Evolutionary conservation across 306 rosid species (phyloP).

Genomic region (Boehmeria nivea): DNA sequence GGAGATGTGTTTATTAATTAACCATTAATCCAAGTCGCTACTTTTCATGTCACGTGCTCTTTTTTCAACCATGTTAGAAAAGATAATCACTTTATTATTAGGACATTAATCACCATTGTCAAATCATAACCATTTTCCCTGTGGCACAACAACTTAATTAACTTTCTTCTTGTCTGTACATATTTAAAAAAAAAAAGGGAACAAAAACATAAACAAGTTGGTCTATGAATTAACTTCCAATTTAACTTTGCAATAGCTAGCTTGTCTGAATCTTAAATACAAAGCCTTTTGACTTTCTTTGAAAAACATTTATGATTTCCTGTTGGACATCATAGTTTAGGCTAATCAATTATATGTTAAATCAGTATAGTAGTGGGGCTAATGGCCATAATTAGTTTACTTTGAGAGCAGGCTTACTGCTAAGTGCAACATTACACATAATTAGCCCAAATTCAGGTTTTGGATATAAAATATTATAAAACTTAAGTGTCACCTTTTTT

Average conservation of each 20-base stretch:
- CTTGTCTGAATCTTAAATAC: background rate
- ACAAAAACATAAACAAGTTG: background rate
- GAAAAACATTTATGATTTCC: too few species aligned
- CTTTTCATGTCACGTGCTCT: background rate
- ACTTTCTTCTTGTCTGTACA: too few species aligned
- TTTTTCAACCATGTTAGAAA: slow-evolving; percentile 5
- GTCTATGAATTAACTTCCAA: background rate
- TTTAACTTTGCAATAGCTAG: background rate
- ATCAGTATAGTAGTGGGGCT: too few species aligned
- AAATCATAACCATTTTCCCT: background rate
- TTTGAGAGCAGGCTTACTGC: too few species aligned
- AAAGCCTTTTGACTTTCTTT: background rate
- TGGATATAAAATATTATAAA: background rate
- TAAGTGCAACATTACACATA: too few species aligned
- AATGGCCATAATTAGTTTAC: too few species aligned
- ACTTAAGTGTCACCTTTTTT: background rate
- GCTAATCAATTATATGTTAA: too few species aligned
- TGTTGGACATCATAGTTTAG: too few species aligned
- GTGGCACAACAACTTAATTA: background rate
- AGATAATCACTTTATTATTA: background rate
- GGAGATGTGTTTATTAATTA: too few species aligned
- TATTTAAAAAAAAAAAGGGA: background rate
- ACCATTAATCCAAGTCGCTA: background rate
- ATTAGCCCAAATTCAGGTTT: too few species aligned
- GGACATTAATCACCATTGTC: slow-evolving; percentile 3